Conservation (phyloP, 148 eudicot species). For the Silene latifolia region DNA sequence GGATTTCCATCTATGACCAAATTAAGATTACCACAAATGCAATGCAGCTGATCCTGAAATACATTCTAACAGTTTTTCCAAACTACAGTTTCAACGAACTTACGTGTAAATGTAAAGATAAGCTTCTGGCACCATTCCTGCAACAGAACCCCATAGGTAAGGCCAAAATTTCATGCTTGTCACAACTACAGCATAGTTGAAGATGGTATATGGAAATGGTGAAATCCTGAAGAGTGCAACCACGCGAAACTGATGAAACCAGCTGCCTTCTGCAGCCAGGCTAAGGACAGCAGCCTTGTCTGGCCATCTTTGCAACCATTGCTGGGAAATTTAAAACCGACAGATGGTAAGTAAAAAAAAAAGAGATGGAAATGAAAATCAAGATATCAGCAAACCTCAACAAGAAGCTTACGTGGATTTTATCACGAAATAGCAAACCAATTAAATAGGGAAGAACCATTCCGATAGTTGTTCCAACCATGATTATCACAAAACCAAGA, state of each 20-base stretch:
- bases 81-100: constrained; percentile 19
- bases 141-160: constrained; percentile 78
- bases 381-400: not conserved
- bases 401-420: constrained; percentile 64
- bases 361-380: not conserved
- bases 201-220: constrained; percentile 91
- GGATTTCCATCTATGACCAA: not conserved
- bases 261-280: constrained; percentile 78
- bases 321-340: constrained; percentile 32
- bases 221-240: constrained; percentile 83
- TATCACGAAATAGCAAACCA: constrained; percentile 68
- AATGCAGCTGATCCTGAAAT: not conserved
- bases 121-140: constrained; percentile 96
- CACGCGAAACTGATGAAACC: constrained; percentile 83
- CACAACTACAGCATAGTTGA: constrained; percentile 84
- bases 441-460: constrained; percentile 72
- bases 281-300: constrained; percentile 75
- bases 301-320: constrained; percentile 89
- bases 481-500: constrained; percentile 80
- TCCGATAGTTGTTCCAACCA: constrained; percentile 88
- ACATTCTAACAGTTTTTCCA: not conserved
- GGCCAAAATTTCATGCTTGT: constrained; percentile 91
- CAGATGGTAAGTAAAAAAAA: not conserved
- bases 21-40: not conserved
- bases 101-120: constrained; percentile 87